Percentiles rank a stretch among this genome's conserved stretches.
phyloP scores from a whole-genome alignment of 495 filamentous ascomycete genomes.

The Tuber magnatum region DNA sequence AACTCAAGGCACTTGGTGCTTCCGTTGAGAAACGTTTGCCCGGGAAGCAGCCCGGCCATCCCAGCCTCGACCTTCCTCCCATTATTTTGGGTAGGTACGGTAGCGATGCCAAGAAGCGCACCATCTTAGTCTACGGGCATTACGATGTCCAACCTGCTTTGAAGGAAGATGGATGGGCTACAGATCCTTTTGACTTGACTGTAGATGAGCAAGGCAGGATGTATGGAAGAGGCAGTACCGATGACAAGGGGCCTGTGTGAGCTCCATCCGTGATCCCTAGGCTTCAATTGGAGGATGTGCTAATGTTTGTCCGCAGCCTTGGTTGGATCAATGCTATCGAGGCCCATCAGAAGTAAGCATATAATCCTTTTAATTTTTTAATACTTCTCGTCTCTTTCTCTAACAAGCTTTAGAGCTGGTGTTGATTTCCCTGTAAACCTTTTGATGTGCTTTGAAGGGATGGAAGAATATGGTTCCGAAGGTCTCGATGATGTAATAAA shows the following conservation, averaged over 20 bases:
- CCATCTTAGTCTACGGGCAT: constrained; percentile 94
- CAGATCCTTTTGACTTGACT: constrained; percentile 86
- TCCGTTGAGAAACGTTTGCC: constrained; percentile 73
- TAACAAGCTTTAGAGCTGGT: constrained; percentile 51
- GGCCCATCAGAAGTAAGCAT: constrained; percentile 67
- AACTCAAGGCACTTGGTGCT: constrained; percentile 77
- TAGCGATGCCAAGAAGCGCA: constrained; percentile 80
- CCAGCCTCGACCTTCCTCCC: constrained; percentile 84
- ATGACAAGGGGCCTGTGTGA: constrained; percentile 91
- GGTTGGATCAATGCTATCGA: constrained; percentile 98
- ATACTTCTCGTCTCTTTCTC: not conserved
- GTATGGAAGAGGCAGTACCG: constrained; percentile 91
- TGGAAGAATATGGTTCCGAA: constrained; percentile 98
- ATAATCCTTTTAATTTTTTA: not conserved
- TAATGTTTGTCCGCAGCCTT: constrained; percentile 44
- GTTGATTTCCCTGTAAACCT: constrained; percentile 95
- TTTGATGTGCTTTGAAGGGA: constrained; percentile 99
- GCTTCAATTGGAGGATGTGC: not conserved
- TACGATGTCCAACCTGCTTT: constrained; percentile 97
- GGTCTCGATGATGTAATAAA: constrained; percentile 92
- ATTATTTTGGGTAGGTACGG: constrained; percentile 89
- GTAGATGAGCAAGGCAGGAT: constrained; percentile 79
- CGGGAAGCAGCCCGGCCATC: constrained; percentile 82
- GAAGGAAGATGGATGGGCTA: constrained; percentile 91
- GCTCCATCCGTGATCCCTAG: constrained; percentile 6